Conservation (phyloP, 2,329 filamentous ascomycete species). For the Lasiodiplodia citricola region DNA sequence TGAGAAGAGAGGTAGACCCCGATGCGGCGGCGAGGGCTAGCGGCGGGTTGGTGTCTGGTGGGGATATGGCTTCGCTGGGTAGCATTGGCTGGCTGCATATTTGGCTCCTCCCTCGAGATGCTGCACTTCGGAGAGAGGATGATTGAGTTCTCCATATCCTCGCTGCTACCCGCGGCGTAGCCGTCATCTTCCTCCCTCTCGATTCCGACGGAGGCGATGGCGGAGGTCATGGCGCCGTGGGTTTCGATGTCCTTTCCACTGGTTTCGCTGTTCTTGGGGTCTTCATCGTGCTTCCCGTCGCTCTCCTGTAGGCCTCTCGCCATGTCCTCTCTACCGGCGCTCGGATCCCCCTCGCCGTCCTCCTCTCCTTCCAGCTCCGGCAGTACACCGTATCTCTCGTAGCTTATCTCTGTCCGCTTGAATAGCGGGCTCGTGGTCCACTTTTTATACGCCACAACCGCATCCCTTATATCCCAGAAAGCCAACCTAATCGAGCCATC, state of each 20-base stretch:
- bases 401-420: neutral
- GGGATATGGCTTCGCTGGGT: neutral
- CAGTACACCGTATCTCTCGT: conserved; percentile 1
- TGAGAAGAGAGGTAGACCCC: neutral
- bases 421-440: neutral
- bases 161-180: conserved; percentile 3
- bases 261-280: neutral
- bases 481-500: conserved; percentile 3
- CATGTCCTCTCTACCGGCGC: neutral
- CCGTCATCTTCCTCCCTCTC: conserved; percentile 8
- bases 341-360: neutral
- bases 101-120: neutral
- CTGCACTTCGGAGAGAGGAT: neutral
- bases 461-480: conserved; percentile 11
- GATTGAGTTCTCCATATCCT: neutral
- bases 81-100: neutral
- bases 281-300: neutral
- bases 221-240: neutral
- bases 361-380: neutral
- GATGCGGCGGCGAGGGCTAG: neutral
- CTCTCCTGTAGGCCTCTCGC: neutral
- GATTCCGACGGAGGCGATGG: too few relatives aligned
- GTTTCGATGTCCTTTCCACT: neutral
- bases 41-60: neutral
- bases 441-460: neutral